Conservation (phyloP, 768 basidiomycete genomes). For the Lactarius indigo region DNA sequence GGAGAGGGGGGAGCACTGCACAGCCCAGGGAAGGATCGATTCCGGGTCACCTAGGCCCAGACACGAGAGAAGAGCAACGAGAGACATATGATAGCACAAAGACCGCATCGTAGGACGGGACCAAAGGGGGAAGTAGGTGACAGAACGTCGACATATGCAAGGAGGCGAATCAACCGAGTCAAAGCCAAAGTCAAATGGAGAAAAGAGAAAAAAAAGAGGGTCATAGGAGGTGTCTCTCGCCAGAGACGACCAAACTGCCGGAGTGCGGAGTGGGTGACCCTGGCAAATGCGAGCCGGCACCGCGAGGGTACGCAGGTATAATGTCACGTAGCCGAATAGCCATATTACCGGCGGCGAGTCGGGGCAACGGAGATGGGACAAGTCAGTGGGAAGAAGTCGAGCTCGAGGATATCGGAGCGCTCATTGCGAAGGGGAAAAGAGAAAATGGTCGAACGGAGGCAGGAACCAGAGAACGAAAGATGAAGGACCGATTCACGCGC, state of each 20-base stretch:
- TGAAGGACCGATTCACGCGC: not conserved
- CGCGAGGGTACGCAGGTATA: not conserved
- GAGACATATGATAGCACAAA: not conserved
- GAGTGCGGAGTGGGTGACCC: not conserved
- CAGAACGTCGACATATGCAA: not conserved
- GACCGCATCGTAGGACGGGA: not conserved
- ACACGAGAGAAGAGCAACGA: not conserved
- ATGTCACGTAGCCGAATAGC: not conserved
- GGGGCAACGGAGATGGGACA: not conserved
- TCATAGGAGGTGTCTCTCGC: not conserved
- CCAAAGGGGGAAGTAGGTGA: not conserved
- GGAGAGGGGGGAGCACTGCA: not conserved
- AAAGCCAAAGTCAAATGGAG: not conserved
- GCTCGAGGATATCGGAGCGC: not conserved
- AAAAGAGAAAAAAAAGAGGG: not conserved
- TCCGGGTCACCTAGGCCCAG: not conserved
- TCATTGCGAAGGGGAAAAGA: not conserved
- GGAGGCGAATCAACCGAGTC: not conserved
- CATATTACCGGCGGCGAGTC: not conserved
- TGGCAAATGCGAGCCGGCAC: not conserved
- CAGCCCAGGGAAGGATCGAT: not conserved
- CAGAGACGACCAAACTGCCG: not conserved
- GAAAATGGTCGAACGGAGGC: not conserved
- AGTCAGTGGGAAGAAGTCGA: not conserved
- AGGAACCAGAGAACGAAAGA: not conserved